These are phyloP conservation scores for Claviceps africana DNA, from an alignment of 2,329 filamentous ascomycete genomes.

Conservation along the genomic window DNA sequence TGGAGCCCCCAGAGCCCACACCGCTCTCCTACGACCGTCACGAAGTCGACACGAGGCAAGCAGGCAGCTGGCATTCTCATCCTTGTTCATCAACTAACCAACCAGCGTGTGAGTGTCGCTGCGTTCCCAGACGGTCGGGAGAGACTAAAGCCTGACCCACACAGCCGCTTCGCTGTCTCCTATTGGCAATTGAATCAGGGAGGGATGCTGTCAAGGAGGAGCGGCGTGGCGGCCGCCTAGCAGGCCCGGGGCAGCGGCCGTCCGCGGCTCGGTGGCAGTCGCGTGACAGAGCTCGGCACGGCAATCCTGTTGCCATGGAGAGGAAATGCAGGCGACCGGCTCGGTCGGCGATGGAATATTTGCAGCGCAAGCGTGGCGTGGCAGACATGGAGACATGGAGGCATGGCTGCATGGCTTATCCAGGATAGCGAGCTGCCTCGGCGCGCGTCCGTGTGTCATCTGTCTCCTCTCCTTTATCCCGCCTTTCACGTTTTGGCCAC, in stretches of 20 bases:
- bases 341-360: neutral
- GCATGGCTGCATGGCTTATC: neutral
- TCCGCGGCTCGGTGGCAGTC: neutral
- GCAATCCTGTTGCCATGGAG: neutral
- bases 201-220: neutral
- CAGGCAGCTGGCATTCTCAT: neutral
- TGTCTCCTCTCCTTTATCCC: neutral
- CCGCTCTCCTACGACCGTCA: neutral
- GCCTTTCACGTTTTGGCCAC: neutral
- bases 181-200: neutral
- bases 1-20: neutral
- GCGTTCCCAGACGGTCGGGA: conserved; percentile 21
- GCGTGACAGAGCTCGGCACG: too few species aligned
- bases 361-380: neutral
- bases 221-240: too few species aligned
- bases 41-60: neutral
- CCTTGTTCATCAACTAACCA: neutral
- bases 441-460: neutral
- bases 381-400: too few species aligned
- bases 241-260: neutral
- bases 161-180: conserved; percentile 14
- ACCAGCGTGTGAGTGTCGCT: conserved; percentile 13
- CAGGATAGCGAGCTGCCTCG: neutral
- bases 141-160: conserved; percentile 16
- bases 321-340: neutral